Evolutionary conservation across 2,329 filamentous ascomycete genomes (phyloP).

Genomic region (Fusarium falciforme): DNA sequence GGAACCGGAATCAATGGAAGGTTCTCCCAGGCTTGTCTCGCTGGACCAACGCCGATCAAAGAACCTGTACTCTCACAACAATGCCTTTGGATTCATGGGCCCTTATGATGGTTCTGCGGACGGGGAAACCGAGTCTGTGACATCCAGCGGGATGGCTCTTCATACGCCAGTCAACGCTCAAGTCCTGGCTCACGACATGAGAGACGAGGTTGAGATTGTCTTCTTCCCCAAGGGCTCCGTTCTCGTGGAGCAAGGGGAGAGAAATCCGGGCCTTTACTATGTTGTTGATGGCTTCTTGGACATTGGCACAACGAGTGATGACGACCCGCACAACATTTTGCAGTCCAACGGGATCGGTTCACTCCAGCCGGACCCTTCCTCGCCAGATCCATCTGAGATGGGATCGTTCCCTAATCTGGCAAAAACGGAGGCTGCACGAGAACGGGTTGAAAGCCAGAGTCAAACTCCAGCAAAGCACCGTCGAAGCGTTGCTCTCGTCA

Average conservation of each 20-base stretch:
- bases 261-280: constrained; percentile 97
- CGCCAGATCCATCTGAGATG: constrained; percentile 37
- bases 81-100: constrained; percentile 93
- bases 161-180: constrained; percentile 73
- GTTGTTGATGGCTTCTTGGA: constrained; percentile 97
- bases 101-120: constrained; percentile 80
- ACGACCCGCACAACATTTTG: constrained; percentile 49
- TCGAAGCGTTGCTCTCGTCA: constrained; percentile 88
- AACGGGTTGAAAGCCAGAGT: constrained; percentile 55
- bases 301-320: constrained; percentile 77
- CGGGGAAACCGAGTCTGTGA: constrained; percentile 87
- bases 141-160: constrained; percentile 74
- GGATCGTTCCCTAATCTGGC: constrained; percentile 45
- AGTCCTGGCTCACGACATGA: constrained; percentile 79
- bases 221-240: constrained; percentile 96
- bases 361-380: constrained; percentile 29
- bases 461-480: constrained; percentile 58
- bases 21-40: constrained; percentile 85
- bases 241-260: constrained; percentile 93
- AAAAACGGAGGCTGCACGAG: constrained; percentile 44
- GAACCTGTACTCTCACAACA: constrained; percentile 73
- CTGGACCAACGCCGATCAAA: constrained; percentile 86
- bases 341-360: constrained; percentile 43
- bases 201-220: constrained; percentile 94
- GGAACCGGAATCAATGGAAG: constrained; percentile 81